Conservation (phyloP, 805 yeast species). For the Wickerhamomyces strasburgensis region DNA sequence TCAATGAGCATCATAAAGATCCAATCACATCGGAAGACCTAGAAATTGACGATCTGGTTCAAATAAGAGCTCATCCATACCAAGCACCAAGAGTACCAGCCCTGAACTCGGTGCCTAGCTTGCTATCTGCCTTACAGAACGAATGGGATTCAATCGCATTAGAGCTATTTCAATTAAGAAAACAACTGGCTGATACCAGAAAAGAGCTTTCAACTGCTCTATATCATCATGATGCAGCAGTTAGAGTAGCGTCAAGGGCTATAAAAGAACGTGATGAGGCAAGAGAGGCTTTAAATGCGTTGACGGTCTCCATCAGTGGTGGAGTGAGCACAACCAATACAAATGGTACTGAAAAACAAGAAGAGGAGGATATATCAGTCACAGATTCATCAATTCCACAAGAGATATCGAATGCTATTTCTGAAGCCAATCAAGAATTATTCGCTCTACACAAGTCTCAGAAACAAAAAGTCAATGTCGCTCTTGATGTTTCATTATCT, state of each 20-base stretch:
- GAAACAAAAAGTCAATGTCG: conserved; percentile 20
- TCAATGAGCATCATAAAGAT: conserved; percentile 63
- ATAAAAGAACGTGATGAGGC: conserved; percentile 76
- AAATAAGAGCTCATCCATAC: conserved; percentile 28
- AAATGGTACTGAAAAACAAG: not conserved
- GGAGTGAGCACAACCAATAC: conserved; percentile 13
- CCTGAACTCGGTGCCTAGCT: conserved; percentile 68
- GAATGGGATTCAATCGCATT: conserved; percentile 88
- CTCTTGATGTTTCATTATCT: conserved; percentile 9
- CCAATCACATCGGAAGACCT: conserved; percentile 70
- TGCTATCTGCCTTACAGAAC: conserved; percentile 70
- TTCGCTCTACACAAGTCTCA: conserved; percentile 19
- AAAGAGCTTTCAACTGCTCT: conserved; percentile 73
- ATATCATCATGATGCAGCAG: conserved; percentile 87
- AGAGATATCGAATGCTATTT: conserved; percentile 6
- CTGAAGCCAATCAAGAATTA: conserved; percentile 14
- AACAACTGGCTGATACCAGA: conserved; percentile 60
- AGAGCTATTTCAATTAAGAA: conserved; percentile 72
- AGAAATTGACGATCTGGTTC: conserved; percentile 51
- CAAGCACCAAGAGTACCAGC: conserved; percentile 40
- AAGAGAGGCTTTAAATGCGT: conserved; percentile 52
- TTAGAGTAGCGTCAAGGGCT: conserved; percentile 73
- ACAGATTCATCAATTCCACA: conserved; percentile 8
- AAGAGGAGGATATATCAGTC: conserved; percentile 3
- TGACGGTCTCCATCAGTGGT: conserved; percentile 39